Percentiles rank a stretch among this genome's conserved stretches.
phyloP scores from a whole-genome alignment of 2,329 filamentous ascomycete species.

The Colletotrichum chrysophilum region DNA sequence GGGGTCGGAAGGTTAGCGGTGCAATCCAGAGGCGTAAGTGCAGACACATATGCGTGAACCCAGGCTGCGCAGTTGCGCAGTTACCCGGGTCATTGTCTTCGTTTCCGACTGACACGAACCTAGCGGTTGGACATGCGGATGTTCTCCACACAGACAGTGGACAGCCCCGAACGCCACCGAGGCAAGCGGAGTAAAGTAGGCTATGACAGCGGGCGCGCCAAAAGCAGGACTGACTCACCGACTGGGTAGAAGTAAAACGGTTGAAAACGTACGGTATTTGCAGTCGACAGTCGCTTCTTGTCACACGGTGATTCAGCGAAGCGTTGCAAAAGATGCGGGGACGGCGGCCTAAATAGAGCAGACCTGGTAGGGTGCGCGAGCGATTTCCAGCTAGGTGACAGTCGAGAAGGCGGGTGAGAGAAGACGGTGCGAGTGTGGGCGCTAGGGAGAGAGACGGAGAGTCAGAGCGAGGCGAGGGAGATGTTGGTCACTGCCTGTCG shows the following conservation, averaged over 20 bases:
- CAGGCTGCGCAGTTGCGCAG: neutral
- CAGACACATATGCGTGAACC: neutral
- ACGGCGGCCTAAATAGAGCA: neutral
- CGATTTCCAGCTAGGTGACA: neutral
- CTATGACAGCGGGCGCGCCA: neutral
- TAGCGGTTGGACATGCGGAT: neutral
- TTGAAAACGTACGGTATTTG: neutral
- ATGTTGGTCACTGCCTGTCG: neutral
- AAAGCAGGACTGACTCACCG: constrained; percentile 9
- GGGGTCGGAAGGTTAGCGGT: neutral
- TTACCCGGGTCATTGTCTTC: neutral
- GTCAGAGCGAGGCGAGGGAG: neutral
- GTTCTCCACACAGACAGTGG: constrained; percentile 1
- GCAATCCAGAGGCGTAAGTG: neutral
- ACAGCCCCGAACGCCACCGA: constrained; percentile 4
- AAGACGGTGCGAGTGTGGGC: neutral
- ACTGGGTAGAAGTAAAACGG: neutral
- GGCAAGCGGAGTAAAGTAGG: neutral
- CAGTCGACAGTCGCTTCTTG: neutral
- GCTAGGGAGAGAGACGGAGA: neutral
- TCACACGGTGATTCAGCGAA: constrained; percentile 5
- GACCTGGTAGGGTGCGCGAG: neutral
- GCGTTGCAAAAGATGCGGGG: neutral
- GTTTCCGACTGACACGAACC: neutral
- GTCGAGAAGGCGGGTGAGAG: neutral